Evolutionary conservation across 2,329 filamentous ascomycete genomes (phyloP), one percentile per base, ranked within the genome.

Genomic region (Stachybotrys chlorohalonatus): DNA sequence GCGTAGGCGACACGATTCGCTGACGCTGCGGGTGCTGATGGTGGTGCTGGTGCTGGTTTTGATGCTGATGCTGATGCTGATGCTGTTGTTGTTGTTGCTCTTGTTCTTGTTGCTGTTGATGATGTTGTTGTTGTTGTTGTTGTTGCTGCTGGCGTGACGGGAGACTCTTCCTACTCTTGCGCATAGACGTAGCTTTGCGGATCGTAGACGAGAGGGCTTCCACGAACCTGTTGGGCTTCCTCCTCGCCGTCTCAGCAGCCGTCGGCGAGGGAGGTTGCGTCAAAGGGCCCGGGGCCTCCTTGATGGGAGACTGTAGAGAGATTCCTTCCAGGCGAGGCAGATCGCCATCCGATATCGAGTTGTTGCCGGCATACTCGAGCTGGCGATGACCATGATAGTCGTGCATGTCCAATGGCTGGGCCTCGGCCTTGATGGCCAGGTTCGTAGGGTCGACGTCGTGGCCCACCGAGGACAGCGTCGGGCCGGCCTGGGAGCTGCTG

Each of bases 311-410:
- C 55, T 70, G 70, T 31, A 77, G 60, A n/a, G 73, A 74, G 58
- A 78, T 77, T n/a, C 72, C 72, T 58, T 77, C 74, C 3, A 78
- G 67, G 32, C 70, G 67, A 8, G 75, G 68, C n/a, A 78, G 66
- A 59, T 77, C 75, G 45, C 73, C 73, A 57, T 78, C 75, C 4
- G 75, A 77, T 64, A 78, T 73, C 55, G 73, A 75, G 30, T 64
- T 70, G 13, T 66, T 66, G 46, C 66, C 66, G 11, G 68, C 56
- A 52, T 61, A 58, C 6, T 60, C 57, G 39, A 60, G 56, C 36
- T 62, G 60, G 16, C 63, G 60, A 7, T 52, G 47, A n/a, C 51
- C 49, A 53, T 60, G 42, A 9, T 57, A 56, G 32, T 52, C n/a
- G 50, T 32, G 32, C 36, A 52, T 30, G 46, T 47, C n/a, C 55